Percentiles rank a stretch among this genome's conserved stretches.
Evolutionary conservation across 1,284 basidiomycete species (phyloP).

Genomic region (Sphagnurus paluster): DNA sequence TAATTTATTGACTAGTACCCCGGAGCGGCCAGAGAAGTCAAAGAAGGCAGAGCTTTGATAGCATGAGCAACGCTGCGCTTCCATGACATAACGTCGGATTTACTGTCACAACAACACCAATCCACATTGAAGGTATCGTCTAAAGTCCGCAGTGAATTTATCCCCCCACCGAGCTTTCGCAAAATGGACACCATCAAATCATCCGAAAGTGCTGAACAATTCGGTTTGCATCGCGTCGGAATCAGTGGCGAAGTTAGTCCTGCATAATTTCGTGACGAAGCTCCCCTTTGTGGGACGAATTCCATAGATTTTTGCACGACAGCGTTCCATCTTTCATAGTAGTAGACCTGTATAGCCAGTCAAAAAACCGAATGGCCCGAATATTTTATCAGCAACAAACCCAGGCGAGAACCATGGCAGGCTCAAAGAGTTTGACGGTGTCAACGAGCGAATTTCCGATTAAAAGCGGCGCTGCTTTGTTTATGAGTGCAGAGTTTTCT

Average conservation of each 20-base stretch:
- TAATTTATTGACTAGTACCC: too few relatives aligned
- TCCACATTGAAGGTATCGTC: slow-evolving; percentile 1
- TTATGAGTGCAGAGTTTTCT: slow-evolving; percentile 2
- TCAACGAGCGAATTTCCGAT: neutral
- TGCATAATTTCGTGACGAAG: too few relatives aligned
- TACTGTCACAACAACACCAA: neutral
- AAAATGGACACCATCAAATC: neutral
- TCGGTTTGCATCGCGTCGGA: too few relatives aligned
- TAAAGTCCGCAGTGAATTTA: slow-evolving; percentile 1
- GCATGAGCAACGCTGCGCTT: neutral
- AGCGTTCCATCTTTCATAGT: slow-evolving; percentile 6
- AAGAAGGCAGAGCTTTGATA: slow-evolving; percentile 2
- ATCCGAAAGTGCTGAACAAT: neutral
- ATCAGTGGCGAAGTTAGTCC: too few relatives aligned
- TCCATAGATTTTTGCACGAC: neutral
- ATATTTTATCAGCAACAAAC: slow-evolving; percentile 1
- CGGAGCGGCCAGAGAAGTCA: neutral
- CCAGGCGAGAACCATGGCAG: neutral
- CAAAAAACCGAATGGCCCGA: neutral
- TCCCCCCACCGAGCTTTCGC: slow-evolving; percentile 4
- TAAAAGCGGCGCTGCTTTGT: slow-evolving; percentile 7
- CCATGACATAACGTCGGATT: slow-evolving; percentile 2
- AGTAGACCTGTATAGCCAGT: slow-evolving; percentile 1
- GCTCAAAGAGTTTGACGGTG: neutral
- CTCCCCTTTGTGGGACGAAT: neutral